Conservation (phyloP, 2,329 filamentous ascomycete species). For the Aspergillus melleus region DNA sequence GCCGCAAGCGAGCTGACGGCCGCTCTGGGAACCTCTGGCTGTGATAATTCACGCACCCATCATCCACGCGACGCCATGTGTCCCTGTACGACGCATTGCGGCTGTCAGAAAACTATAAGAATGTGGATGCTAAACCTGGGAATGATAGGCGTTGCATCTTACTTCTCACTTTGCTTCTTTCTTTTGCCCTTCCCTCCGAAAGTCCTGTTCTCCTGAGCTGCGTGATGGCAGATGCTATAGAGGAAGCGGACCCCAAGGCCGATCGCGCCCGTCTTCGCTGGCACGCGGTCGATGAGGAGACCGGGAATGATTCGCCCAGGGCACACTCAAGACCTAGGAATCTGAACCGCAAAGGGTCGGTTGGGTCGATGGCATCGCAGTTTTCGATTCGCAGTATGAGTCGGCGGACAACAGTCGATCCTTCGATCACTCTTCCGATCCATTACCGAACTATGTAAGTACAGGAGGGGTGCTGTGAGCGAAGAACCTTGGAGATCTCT, state of each 20-base stretch:
- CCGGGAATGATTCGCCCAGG: neutral
- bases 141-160: neutral
- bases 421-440: constrained; percentile 28
- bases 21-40: neutral
- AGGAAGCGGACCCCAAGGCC: neutral
- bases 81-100: neutral
- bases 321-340: neutral
- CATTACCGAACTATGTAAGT: constrained; percentile 33
- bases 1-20: neutral
- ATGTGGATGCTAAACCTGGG: neutral
- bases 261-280: neutral
- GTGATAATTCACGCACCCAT: neutral
- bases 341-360: neutral
- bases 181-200: too few species aligned
- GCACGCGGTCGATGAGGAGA: constrained; percentile 1
- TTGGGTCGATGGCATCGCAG: constrained; percentile 3
- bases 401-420: constrained; percentile 22
- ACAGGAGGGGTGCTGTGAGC: neutral
- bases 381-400: constrained; percentile 15
- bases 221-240: neutral
- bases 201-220: neutral
- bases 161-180: neutral
- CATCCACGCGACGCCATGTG: neutral
- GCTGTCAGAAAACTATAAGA: neutral
- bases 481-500: neutral